phyloP scores from a whole-genome alignment of 306 rosid species.

The Fragaria iinumae region DNA sequence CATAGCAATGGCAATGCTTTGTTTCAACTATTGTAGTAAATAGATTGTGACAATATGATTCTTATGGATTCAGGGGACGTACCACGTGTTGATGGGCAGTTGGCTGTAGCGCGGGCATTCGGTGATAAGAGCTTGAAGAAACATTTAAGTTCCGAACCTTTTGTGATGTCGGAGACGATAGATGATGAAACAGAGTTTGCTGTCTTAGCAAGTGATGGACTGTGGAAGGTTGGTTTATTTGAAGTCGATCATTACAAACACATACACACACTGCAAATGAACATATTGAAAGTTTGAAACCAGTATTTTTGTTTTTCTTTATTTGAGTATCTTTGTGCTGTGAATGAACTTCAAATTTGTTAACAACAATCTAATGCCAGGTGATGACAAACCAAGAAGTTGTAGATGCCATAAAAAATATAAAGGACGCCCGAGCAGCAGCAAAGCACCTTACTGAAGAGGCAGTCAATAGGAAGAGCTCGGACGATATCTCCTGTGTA shows the following conservation, averaged over 20 bases:
- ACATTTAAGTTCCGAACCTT: constrained; percentile 84
- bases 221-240: constrained; percentile 80
- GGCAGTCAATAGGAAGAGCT: constrained; percentile 76
- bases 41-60: constrained; percentile 10
- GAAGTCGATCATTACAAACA: not conserved
- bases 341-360: not conserved
- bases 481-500: constrained; percentile 85
- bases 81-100: constrained; percentile 91
- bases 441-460: constrained; percentile 82
- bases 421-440: constrained; percentile 84
- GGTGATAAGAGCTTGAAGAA: constrained; percentile 93
- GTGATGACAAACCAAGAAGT: constrained; percentile 96
- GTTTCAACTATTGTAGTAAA: not conserved
- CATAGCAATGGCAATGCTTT: not conserved
- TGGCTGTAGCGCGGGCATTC: constrained; percentile 95
- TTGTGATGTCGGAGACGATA: constrained; percentile 49
- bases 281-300: not conserved
- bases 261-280: not conserved
- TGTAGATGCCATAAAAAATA: constrained; percentile 52
- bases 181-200: constrained; percentile 61
- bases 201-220: constrained; percentile 93
- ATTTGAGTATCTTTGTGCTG: not conserved
- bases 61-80: constrained; percentile 67
- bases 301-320: too few relatives aligned
- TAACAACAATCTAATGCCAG: constrained; percentile 37